Base-by-base conservation (phyloP, 2,329 filamentous ascomycete genomes). In the Fonsecaea pugnacius region DNA sequence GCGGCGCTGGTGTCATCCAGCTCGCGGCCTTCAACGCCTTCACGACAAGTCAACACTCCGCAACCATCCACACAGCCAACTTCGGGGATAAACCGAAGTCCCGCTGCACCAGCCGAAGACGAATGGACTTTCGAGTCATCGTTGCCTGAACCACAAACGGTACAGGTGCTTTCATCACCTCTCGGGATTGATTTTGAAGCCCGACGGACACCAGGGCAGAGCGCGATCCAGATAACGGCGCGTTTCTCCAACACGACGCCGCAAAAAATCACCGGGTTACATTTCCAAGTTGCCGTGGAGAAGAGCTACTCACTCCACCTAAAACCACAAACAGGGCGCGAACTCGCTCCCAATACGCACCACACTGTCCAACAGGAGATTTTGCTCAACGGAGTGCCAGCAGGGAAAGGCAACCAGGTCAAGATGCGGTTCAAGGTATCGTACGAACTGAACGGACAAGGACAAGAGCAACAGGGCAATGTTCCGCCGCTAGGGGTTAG, bases 51-150 rank as follows among this genome's bases (percentile, higher is more conserved):
- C 70, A 58, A 72, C 27, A 18, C 21, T 4, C 12, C 43, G 30
- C 68, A 64, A 43, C 59, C 52, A 76, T 33, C 70, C 67, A 14
- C 74, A 66, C 67, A 62, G 58, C 35, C 40, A 21, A 27, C 48
- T 7, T 48, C 66, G 27, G 62, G 64, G 62, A 58, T 56, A 56
- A 60, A 68, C 60, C 58, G 68, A 58, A 27, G 63, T 30, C 27
- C 63, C 38, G 72, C 56, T 65, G 32, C 21, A 52, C 56, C 16
- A 35, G 53, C 36, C 21, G 94, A 97, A 57, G 94, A 98, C 69
- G 94, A 98, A 73, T 98, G 94, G 93, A 90, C 87, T 27, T 98
- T 98, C 75, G 87, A 91, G 2, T 98, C 94, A 0, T 89, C 94
- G 0, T 82, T 97, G 14, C 94, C 94, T 2, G 83, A 86, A 63